Conservation (phyloP, 2,329 filamentous ascomycete species). For the Dactylonectria estremocensis region DNA sequence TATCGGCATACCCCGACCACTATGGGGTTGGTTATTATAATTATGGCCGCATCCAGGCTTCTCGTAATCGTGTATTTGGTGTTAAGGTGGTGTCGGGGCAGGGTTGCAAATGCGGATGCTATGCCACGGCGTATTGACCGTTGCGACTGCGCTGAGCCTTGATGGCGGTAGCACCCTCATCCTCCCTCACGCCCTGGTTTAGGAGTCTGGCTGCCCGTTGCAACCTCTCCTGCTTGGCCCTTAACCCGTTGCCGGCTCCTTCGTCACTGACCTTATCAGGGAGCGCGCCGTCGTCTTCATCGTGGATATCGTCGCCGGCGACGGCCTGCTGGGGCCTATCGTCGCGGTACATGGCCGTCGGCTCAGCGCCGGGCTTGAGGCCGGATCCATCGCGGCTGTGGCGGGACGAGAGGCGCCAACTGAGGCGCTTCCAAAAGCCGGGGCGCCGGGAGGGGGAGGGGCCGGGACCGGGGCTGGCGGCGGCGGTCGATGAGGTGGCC, state of each 20-base stretch:
- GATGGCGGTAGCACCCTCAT: slow-evolving; percentile 23
- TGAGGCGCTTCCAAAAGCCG: slow-evolving; percentile 49
- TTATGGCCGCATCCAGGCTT: slow-evolving; percentile 37
- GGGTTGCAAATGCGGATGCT: slow-evolving; percentile 11
- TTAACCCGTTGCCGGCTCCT: slow-evolving; percentile 47
- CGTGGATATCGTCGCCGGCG: slow-evolving; percentile 40
- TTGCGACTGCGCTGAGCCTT: slow-evolving; percentile 22
- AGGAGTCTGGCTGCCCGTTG: slow-evolving; percentile 59
- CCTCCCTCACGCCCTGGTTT: slow-evolving; percentile 39
- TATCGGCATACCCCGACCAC: slow-evolving; percentile 41
- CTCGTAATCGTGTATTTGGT: slow-evolving; percentile 30
- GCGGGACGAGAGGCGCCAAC: slow-evolving; percentile 42
- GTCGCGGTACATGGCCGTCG: slow-evolving; percentile 57
- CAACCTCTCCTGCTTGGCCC: slow-evolving; percentile 57
- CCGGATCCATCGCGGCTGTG: slow-evolving; percentile 16
- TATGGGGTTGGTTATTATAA: slow-evolving; percentile 41
- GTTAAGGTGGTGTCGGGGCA: background rate
- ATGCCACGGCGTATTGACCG: slow-evolving; percentile 24
- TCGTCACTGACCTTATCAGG: slow-evolving; percentile 47
- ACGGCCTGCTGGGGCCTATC: slow-evolving; percentile 31
- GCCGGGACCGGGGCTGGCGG: slow-evolving; percentile 23
- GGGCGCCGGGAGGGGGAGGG: slow-evolving; percentile 37
- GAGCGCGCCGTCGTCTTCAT: slow-evolving; percentile 42
- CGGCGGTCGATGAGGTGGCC: slow-evolving; percentile 38
- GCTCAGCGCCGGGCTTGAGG: slow-evolving; percentile 36